Evolutionary conservation across 331 rosid species (phyloP).

Genomic region (Malus hybrid): DNA sequence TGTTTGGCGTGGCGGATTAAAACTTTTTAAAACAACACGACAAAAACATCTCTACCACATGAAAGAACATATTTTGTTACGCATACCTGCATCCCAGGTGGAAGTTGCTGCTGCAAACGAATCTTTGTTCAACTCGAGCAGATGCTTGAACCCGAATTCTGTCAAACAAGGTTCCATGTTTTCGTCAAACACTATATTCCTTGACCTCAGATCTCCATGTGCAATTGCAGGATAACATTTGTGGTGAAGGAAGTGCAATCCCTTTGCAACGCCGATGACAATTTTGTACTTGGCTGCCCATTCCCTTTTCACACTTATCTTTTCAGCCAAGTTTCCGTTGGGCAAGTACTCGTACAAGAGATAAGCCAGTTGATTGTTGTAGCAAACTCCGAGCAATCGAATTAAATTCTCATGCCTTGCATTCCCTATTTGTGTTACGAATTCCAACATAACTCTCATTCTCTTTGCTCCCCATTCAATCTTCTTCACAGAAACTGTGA

Average conservation of each 20-base stretch:
- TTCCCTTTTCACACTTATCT: conserved; percentile 48
- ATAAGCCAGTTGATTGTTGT: conserved; percentile 66
- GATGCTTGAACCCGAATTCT: conserved; percentile 69
- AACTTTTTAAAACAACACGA: neutral
- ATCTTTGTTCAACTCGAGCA: conserved; percentile 42
- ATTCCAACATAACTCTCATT: conserved; percentile 36
- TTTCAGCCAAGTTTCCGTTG: conserved; percentile 75
- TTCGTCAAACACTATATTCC: conserved; percentile 74
- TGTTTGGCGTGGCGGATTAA: neutral
- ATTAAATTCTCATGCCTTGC: conserved; percentile 74
- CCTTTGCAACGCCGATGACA: conserved; percentile 64
- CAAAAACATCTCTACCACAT: neutral
- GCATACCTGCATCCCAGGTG: conserved; percentile 56
- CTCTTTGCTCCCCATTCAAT: conserved; percentile 58
- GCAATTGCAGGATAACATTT: conserved; percentile 72
- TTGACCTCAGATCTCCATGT: conserved; percentile 79
- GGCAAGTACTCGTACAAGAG: conserved; percentile 73
- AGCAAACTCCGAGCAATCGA: conserved; percentile 74
- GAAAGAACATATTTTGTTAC: neutral
- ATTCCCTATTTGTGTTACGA: conserved; percentile 56
- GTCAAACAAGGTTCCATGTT: conserved; percentile 80
- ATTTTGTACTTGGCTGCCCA: conserved; percentile 67
- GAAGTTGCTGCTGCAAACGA: conserved; percentile 30
- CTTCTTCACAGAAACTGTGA: conserved; percentile 71
- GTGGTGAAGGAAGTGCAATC: conserved; percentile 90